Evolutionary conservation across 2,329 filamentous ascomycete genomes (phyloP).

Genomic region (Mariannaea elegans): DNA sequence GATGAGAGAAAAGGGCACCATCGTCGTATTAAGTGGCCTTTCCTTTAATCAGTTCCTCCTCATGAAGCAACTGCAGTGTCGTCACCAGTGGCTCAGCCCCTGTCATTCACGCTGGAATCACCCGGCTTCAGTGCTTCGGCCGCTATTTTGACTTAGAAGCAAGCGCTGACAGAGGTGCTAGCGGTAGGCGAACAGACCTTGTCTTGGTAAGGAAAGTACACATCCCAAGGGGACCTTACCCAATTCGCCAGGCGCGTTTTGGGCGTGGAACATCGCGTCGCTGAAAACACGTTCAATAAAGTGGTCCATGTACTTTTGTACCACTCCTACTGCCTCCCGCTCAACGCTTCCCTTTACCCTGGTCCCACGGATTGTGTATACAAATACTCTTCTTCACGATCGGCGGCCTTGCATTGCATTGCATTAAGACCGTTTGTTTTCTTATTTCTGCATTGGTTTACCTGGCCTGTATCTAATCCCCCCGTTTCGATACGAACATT

Average conservation of each 20-base stretch:
- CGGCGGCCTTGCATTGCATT: conserved; percentile 19
- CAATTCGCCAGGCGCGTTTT: conserved; percentile 39
- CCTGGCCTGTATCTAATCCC: background rate
- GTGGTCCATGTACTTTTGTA: conserved; percentile 29
- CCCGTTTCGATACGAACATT: background rate
- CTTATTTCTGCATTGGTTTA: conserved; percentile 3
- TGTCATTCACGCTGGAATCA: background rate
- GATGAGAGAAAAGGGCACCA: too few species aligned
- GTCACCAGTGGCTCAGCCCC: background rate
- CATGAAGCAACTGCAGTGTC: background rate
- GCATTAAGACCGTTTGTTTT: conserved; percentile 7
- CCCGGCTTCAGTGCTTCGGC: background rate
- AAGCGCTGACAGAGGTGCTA: too few species aligned
- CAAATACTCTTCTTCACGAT: conserved; percentile 2
- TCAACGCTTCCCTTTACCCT: background rate
- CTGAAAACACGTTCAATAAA: conserved; percentile 41
- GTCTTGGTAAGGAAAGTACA: background rate
- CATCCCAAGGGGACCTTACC: background rate
- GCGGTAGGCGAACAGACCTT: background rate
- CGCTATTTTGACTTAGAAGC: background rate
- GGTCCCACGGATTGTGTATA: conserved; percentile 3
- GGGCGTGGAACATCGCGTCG: conserved; percentile 36
- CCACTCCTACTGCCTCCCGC: conserved; percentile 7
- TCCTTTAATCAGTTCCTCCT: background rate
- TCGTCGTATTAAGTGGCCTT: too few species aligned